These are phyloP conservation scores for Pseudohyphozyma bogoriensis DNA, from an alignment of 768 basidiomycete species.

Conservation along the genomic window DNA sequence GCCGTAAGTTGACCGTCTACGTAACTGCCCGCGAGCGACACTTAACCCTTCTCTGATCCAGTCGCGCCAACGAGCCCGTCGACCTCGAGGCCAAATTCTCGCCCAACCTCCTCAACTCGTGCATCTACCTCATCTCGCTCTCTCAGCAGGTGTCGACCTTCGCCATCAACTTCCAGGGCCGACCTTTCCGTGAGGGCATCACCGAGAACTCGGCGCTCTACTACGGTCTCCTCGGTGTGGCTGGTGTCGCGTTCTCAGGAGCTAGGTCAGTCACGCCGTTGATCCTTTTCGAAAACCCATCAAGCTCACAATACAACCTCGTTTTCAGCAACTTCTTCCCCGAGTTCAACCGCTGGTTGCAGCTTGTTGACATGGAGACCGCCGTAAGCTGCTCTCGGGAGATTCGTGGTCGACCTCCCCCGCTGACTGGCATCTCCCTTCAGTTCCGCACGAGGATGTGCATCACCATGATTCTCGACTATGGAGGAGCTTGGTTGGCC, in stretches of 20 bases:
- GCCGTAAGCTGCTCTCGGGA: constrained; percentile 49
- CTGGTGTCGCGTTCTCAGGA: constrained; percentile 82
- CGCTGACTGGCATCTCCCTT: background rate
- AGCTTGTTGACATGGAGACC: constrained; percentile 80
- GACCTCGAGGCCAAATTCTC: constrained; percentile 96
- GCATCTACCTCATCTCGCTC: constrained; percentile 87
- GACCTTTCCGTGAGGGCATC: constrained; percentile 97
- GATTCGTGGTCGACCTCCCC: background rate
- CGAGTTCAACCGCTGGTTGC: constrained; percentile 90
- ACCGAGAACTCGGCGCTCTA: constrained; percentile 87
- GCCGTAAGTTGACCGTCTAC: constrained; percentile 41
- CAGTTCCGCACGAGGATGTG: constrained; percentile 81
- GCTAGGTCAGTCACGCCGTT: too few relatives aligned
- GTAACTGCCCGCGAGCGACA: background rate
- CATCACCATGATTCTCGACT: constrained; percentile 72
- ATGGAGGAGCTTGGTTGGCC: constrained; percentile 73
- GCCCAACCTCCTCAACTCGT: constrained; percentile 86
- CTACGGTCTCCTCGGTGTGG: constrained; percentile 82
- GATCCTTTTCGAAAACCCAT: too few relatives aligned
- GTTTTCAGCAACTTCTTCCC: constrained; percentile 93
- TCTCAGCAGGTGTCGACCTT: constrained; percentile 99
- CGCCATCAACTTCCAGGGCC: constrained; percentile 93
- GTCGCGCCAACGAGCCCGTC: constrained; percentile 56
- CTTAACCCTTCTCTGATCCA: constrained; percentile 5
- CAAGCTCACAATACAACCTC: too few relatives aligned